Conservation (phyloP, 2,329 filamentous ascomycete species). For the Pseudocercospora cruenta region DNA sequence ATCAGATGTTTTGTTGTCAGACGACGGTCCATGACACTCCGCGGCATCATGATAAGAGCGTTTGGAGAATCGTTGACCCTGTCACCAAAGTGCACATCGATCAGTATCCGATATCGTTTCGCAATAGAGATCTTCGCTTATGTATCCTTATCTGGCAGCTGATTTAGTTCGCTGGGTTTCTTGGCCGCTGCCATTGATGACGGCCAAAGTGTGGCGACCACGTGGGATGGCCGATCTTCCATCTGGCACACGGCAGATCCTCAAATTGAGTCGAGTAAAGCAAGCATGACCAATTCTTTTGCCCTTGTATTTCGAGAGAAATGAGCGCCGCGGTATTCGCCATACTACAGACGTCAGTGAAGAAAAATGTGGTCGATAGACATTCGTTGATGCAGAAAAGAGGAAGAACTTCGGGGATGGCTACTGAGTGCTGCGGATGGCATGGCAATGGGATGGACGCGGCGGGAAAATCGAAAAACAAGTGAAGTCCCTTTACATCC, state of each 20-base stretch:
- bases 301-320: too few species aligned
- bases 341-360: too few species aligned
- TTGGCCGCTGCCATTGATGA: constrained; percentile 2
- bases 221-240: background rate
- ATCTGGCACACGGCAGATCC: too few species aligned
- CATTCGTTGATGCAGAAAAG: background rate
- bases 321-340: too few species aligned
- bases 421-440: background rate
- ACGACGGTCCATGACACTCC: background rate
- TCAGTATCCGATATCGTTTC: background rate
- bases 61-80: background rate
- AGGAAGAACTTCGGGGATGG: background rate
- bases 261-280: too few species aligned
- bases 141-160: constrained; percentile 11
- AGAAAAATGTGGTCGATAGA: too few species aligned
- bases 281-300: too few species aligned
- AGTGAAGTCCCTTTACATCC: too few species aligned
- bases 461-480: background rate
- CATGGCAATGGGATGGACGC: background rate
- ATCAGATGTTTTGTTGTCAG: background rate
- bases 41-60: background rate
- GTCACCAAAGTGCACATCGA: background rate
- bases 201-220: background rate
- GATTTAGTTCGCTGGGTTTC: constrained; percentile 3
- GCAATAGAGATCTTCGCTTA: background rate